Conservation (phyloP, 345 rosid genomes). For the Murraya koenigii region DNA sequence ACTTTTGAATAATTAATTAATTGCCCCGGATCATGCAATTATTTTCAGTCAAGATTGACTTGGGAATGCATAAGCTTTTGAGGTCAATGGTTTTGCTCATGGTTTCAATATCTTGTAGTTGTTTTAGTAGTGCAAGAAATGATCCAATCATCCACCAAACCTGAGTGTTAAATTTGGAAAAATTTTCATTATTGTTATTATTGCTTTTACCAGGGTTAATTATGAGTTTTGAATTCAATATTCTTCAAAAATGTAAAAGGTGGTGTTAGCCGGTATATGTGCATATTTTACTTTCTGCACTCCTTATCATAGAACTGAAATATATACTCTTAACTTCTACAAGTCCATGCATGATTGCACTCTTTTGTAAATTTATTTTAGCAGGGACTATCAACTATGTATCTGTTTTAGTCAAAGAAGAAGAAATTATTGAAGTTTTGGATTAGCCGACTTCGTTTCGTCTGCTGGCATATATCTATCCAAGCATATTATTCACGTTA, state of each 20-base stretch:
- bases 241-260: no score
- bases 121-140: not conserved
- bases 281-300: no score
- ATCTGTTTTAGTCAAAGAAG: not conserved
- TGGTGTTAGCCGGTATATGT: no score
- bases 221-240: not conserved
- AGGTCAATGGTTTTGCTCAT: not conserved
- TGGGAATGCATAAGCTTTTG: not conserved
- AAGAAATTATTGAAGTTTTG: not conserved
- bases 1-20: not conserved
- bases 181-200: no score
- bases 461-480: not conserved
- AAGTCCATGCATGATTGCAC: no score
- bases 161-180: not conserved
- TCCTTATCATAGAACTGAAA: no score
- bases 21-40: not conserved
- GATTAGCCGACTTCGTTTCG: not conserved
- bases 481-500: not conserved
- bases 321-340: no score
- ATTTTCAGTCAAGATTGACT: not conserved
- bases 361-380: no score
- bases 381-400: no score
- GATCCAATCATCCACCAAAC: not conserved
- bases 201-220: not conserved
- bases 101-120: not conserved